Conservation (phyloP, 1,139 yeast species). For the Geotrichum europaeum region DNA sequence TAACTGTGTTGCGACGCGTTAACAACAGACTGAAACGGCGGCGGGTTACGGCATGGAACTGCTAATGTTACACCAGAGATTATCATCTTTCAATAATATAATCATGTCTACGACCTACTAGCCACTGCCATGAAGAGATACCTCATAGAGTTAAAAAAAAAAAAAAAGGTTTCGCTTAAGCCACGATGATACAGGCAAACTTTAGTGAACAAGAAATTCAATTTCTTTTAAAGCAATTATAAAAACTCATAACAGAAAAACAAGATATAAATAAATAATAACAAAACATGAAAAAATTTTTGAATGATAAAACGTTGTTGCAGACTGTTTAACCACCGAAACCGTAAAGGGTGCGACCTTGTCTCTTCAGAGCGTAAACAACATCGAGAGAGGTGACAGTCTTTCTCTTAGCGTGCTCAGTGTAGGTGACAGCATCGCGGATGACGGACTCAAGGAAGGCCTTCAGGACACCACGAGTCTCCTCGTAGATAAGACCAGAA, state of each 20-base stretch:
- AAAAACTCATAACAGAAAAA: neutral
- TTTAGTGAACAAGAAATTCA: neutral
- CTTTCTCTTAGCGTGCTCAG: constrained; percentile 99
- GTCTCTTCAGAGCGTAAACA: constrained; percentile 99
- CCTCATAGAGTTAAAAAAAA: neutral
- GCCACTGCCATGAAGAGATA: neutral
- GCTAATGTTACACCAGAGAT: neutral
- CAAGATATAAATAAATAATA: neutral
- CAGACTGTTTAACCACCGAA: constrained; percentile 79
- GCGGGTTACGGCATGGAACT: neutral
- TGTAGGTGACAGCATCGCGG: constrained; percentile 98
- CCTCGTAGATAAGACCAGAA: constrained; percentile 97
- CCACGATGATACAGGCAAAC: neutral
- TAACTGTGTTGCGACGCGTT: neutral
- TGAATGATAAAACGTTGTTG: neutral
- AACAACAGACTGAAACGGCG: neutral
- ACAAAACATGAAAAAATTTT: neutral
- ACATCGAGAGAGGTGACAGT: constrained; percentile 98
- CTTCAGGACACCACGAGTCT: constrained; percentile 95
- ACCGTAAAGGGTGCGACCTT: constrained; percentile 99
- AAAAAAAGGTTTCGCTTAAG: neutral
- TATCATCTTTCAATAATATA: neutral
- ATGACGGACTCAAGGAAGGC: constrained; percentile 94
- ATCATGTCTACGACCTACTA: neutral
- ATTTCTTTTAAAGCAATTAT: neutral